Conservation (phyloP, 1,284 basidiomycete species). For the Ceratobasidium sp. region DNA sequence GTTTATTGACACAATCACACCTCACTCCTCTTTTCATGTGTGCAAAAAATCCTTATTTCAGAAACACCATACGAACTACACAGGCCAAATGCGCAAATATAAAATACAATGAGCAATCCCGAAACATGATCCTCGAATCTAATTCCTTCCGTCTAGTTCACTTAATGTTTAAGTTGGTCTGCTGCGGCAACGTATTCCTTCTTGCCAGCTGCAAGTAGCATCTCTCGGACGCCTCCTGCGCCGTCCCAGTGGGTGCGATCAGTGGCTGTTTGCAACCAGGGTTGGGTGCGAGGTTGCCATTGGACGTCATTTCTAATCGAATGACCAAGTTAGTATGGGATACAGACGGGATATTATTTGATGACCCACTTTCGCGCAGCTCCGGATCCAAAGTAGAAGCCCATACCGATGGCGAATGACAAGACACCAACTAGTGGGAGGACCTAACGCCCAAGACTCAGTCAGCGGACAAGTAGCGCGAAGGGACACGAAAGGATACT, state of each 20-base stretch:
- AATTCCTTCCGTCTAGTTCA: neutral
- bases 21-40: neutral
- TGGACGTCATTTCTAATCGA: slow-evolving; percentile 39
- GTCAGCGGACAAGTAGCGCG: neutral
- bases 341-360: no score
- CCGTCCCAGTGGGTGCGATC: slow-evolving; percentile 40
- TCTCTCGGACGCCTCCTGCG: slow-evolving; percentile 32
- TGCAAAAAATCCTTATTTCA: neutral
- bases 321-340: neutral
- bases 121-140: slow-evolving; percentile 1
- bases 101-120: slow-evolving; percentile 26
- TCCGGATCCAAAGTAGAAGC: slow-evolving; percentile 35
- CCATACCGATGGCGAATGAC: slow-evolving; percentile 30
- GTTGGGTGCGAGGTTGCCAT: slow-evolving; percentile 40
- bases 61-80: slow-evolving; percentile 7
- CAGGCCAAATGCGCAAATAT: neutral
- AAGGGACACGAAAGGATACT: neutral
- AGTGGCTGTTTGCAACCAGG: slow-evolving; percentile 40
- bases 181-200: slow-evolving; percentile 5
- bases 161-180: slow-evolving; percentile 16
- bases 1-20: slow-evolving; percentile 4
- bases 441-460: slow-evolving; percentile 9
- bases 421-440: slow-evolving; percentile 34
- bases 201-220: slow-evolving; percentile 41
- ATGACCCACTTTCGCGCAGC: slow-evolving; percentile 18